These are phyloP conservation scores for Microcos paniculata DNA, from an alignment of 345 rosid species.

Conservation along the genomic window DNA sequence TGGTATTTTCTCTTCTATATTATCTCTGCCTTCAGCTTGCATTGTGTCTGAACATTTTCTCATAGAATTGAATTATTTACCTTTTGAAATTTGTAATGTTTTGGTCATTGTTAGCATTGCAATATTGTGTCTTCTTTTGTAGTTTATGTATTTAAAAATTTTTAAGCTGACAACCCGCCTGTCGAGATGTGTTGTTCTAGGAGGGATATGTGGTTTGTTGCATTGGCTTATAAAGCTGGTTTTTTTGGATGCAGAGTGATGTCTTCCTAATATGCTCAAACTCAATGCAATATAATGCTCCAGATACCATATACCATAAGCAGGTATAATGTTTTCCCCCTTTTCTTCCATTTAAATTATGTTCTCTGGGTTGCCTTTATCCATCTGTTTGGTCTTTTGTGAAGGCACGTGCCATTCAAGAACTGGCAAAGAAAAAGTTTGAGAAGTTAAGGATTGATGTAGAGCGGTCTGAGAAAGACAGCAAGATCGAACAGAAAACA, in stretches of 20 bases:
- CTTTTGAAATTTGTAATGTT: not conserved
- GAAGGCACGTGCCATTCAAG: constrained; percentile 76
- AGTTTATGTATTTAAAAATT: not conserved
- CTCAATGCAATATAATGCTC: constrained; percentile 78
- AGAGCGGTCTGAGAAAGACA: constrained; percentile 53
- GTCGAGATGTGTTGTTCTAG: not conserved
- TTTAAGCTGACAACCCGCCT: not conserved
- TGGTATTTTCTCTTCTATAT: too few relatives aligned
- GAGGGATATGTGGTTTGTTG: not conserved
- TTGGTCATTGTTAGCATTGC: not conserved
- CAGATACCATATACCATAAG: constrained; percentile 74
- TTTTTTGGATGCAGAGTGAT: constrained; percentile 64
- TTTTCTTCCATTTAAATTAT: constrained; percentile 10
- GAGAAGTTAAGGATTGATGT: constrained; percentile 55
- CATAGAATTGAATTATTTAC: not conserved
- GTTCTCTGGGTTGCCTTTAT: constrained; percentile 5
- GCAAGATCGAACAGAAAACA: constrained; percentile 45
- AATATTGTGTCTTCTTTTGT: not conserved
- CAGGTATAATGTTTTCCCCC: constrained; percentile 40
- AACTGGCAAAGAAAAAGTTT: constrained; percentile 68
- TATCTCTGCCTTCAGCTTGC: not conserved
- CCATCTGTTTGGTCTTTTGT: constrained; percentile 11
- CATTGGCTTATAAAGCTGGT: constrained; percentile 16
- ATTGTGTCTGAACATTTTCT: not conserved
- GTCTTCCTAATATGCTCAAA: constrained; percentile 76